These are phyloP conservation scores for Auricularia auricula-judae DNA, from an alignment of 768 basidiomycete genomes.

Conservation along the genomic window DNA sequence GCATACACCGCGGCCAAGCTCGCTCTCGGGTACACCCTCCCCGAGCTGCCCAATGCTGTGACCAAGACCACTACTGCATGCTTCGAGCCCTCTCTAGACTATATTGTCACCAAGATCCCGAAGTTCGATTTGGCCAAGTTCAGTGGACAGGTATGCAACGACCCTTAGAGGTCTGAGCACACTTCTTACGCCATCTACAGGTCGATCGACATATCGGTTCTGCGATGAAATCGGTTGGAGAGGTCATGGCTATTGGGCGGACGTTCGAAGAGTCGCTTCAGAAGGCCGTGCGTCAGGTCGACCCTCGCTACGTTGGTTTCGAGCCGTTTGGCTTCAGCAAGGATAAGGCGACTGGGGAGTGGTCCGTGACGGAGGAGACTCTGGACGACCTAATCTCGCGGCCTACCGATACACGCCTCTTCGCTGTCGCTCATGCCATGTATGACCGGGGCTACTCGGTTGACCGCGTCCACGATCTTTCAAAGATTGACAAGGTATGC, in stretches of 20 bases:
- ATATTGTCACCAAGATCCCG: slow-evolving; percentile 98
- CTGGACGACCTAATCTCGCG: slow-evolving; percentile 65
- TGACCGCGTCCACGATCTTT: slow-evolving; percentile 81
- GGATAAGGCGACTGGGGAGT: background rate
- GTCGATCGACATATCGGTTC: slow-evolving; percentile 93
- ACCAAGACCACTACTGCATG: slow-evolving; percentile 99
- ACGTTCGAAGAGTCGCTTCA: slow-evolving; percentile 98
- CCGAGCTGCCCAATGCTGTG: slow-evolving; percentile 96
- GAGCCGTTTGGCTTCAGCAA: slow-evolving; percentile 37
- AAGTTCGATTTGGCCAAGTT: slow-evolving; percentile 99
- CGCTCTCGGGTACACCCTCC: slow-evolving; percentile 92
- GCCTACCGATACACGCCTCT: slow-evolving; percentile 93
- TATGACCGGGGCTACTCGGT: slow-evolving; percentile 86
- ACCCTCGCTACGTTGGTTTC: slow-evolving; percentile 94
- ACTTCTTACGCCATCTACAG: slow-evolving; percentile 31
- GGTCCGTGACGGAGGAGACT: slow-evolving; percentile 35
- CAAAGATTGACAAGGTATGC: slow-evolving; percentile 91
- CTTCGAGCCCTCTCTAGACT: slow-evolving; percentile 97
- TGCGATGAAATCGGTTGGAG: slow-evolving; percentile 98
- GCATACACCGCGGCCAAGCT: slow-evolving; percentile 99
- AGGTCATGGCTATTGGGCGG: slow-evolving; percentile 99
- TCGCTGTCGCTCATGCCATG: slow-evolving; percentile 97
- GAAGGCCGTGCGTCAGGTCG: slow-evolving; percentile 96
- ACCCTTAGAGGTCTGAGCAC: too few species aligned
- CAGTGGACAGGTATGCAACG: slow-evolving; percentile 26